Percentiles rank a stretch among this genome's conserved stretches.
Conservation (phyloP, 345 rosid genomes). For the Dimocarpus longan region DNA sequence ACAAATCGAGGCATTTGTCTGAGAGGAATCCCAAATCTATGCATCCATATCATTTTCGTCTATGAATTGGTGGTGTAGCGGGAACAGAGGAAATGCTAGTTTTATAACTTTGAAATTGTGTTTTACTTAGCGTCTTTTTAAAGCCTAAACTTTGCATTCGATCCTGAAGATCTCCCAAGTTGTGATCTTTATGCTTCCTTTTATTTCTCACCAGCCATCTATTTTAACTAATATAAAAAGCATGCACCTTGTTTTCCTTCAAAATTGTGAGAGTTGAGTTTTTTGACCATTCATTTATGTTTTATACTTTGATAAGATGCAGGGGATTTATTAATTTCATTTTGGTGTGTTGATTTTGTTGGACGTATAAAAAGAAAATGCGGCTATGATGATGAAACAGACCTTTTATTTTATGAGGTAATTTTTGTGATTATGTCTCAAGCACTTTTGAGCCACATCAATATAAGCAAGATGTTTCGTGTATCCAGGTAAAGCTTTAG, state of each 20-base stretch:
- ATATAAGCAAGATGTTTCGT: neutral
- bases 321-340: neutral
- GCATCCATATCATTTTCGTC: neutral
- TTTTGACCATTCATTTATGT: no score
- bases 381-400: slow-evolving; percentile 28
- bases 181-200: neutral
- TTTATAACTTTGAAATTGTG: neutral
- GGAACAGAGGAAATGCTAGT: neutral
- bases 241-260: neutral
- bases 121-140: neutral
- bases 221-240: neutral
- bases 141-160: neutral
- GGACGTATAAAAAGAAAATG: neutral
- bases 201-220: neutral
- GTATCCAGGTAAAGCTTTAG: no score
- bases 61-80: neutral
- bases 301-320: neutral
- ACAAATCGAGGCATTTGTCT: slow-evolving; percentile 71
- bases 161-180: neutral
- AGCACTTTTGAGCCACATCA: slow-evolving; percentile 34
- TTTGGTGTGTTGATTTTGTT: neutral
- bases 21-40: slow-evolving; percentile 40
- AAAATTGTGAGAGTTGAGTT: no score
- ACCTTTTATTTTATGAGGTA: slow-evolving; percentile 38
- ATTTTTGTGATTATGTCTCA: slow-evolving; percentile 25